Percentiles rank a stretch among this genome's conserved stretches.
Evolutionary conservation across 345 rosid genomes (phyloP).

Genomic region (Salix koriyanagi): DNA sequence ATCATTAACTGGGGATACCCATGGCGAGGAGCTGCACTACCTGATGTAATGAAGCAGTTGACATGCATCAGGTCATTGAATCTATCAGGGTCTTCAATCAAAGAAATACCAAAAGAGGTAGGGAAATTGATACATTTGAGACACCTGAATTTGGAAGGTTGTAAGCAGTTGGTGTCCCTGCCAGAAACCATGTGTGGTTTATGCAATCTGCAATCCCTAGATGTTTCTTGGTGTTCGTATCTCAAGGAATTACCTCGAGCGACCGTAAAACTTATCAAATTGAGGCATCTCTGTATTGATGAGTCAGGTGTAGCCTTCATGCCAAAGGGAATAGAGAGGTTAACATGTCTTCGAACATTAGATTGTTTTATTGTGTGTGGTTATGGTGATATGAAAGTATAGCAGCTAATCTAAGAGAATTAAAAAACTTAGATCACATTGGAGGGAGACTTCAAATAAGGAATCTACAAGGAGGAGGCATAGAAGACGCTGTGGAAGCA

Average conservation of each 20-base stretch:
- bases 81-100: no score
- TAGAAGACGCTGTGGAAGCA: not conserved
- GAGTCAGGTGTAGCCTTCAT: not conserved
- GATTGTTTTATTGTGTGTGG: not conserved
- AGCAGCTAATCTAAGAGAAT: slow-evolving; percentile 4
- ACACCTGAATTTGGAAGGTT: no score
- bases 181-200: no score
- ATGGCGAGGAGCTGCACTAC: no score
- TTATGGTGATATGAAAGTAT: not conserved
- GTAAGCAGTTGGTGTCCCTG: no score
- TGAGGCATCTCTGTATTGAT: not conserved
- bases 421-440: not conserved
- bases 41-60: no score
- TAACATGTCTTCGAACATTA: slow-evolving; percentile 8
- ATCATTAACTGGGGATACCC: accelerated
- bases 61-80: no score
- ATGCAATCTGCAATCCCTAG: no score
- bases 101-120: no score
- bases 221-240: accelerated
- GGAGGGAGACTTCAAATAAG: not conserved
- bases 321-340: slow-evolving; percentile 13
- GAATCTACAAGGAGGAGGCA: not conserved
- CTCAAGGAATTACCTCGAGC: slow-evolving; percentile 3
- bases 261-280: not conserved
- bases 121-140: no score